Evolutionary conservation across 257 asterid species (phyloP), one percentile per base, ranked within the genome.

Genomic region (Oldenlandia corymbosa): DNA sequence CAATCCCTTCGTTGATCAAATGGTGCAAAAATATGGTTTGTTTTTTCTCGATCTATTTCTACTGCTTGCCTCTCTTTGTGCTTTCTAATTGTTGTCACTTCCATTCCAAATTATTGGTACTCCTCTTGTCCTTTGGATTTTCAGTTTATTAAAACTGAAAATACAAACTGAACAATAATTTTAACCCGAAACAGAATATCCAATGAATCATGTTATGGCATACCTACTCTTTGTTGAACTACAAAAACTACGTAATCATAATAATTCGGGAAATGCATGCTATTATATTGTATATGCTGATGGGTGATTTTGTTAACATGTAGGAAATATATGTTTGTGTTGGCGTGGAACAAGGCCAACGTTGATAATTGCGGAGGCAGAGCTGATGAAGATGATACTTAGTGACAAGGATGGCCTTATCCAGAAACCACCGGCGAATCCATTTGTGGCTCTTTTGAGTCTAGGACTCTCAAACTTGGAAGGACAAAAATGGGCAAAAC

Each of bases 271-370:
- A 34, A 34, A 34, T 4, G 9, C 4, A 34, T 4, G 4, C 9
- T 34, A 3, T 34, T 34, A 3, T 34, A 3, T 34, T 34, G 4
- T 4, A 9, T 34, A 3, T 42, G 34, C 39, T 60, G 11, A 10
- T 24, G 39, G 28, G 24, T 51, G 36, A 27, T 27, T 42, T 51
- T 51, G 39, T 28, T 36, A 8, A 50, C 36, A 23, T 34, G n/a
- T 34, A 75, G 77, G 80, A 9, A 67, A 58, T 51, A 32, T 75
- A 20, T 60, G 71, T 28, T 16, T 71, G 54, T 37, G 68, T 24
- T 75, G 80, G 80, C 27, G 41, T 48, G 65, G 58, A 45, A 76
- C 71, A 58, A 67, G 53, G 34, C 76, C 80, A 27, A 68, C 50
- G 50, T 54, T 75, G 65, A 66, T 62, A 48, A 63, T 76, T 2